These are phyloP conservation scores for Fusarium pininemorale DNA, from an alignment of 2,329 filamentous ascomycete genomes.

Conservation along the genomic window DNA sequence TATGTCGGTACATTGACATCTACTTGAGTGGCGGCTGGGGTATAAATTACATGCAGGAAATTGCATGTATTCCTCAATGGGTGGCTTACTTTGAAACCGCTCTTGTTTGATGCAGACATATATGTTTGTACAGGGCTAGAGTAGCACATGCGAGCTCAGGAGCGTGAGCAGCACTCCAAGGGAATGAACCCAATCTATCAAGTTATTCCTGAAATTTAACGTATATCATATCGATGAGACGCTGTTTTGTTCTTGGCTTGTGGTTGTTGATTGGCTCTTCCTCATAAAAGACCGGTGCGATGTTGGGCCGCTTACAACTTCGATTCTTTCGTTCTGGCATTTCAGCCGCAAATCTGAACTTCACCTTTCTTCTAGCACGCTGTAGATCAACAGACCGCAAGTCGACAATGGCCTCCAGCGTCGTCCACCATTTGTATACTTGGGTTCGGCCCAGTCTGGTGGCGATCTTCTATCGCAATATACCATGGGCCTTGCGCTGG, in stretches of 20 bases:
- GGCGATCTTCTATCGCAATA: slow-evolving; percentile 47
- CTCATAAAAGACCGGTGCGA: background rate
- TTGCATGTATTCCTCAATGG: background rate
- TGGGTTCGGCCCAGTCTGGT: slow-evolving; percentile 45
- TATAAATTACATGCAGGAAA: background rate
- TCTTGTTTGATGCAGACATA: background rate
- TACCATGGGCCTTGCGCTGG: slow-evolving; percentile 54
- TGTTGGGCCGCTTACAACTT: slow-evolving; percentile 24
- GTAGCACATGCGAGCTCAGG: background rate
- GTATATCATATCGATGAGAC: too few species aligned
- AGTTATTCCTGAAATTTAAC: background rate
- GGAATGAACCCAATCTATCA: background rate
- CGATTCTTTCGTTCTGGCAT: background rate
- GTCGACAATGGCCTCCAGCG: background rate
- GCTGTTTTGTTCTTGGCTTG: background rate
- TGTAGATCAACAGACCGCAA: rapidly evolving
- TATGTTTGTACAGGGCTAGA: background rate
- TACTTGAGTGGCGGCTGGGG: background rate
- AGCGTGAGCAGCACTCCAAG: background rate
- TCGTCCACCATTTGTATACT: slow-evolving; percentile 20
- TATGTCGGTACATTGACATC: background rate
- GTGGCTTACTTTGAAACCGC: background rate
- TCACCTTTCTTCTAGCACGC: background rate
- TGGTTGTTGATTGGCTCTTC: background rate
- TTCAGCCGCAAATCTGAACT: background rate